Conservation (phyloP, 345 rosid species). For the Rubroshorea leprosula region DNA sequence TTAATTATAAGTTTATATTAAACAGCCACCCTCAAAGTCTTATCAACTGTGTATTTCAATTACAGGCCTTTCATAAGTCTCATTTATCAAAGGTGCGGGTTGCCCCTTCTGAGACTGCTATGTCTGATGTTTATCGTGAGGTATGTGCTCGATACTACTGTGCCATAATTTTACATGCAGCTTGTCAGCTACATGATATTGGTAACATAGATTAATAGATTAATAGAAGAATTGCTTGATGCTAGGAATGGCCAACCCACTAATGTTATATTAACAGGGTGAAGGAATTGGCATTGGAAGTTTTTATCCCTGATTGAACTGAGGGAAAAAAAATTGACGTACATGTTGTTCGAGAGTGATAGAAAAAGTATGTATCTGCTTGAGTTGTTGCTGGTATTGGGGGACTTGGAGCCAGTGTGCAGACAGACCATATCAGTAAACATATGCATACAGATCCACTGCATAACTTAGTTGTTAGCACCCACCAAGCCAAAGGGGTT, state of each 20-base stretch:
- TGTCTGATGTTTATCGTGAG: slow-evolving; percentile 96
- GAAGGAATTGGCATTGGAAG: neutral
- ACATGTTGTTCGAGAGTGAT: neutral
- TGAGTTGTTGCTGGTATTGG: neutral
- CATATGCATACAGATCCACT: too few relatives aligned
- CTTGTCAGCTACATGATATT: neutral
- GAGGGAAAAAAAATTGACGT: neutral
- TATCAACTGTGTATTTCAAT: slow-evolving; percentile 12
- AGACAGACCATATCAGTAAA: too few relatives aligned
- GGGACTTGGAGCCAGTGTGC: neutral
- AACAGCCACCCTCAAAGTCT: too few relatives aligned
- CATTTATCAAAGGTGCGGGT: slow-evolving; percentile 79
- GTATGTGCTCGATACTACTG: slow-evolving; percentile 26
- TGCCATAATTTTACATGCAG: neutral
- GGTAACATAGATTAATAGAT: neutral
- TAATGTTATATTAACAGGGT: too few relatives aligned
- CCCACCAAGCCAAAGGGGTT: too few relatives aligned
- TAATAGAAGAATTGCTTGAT: neutral
- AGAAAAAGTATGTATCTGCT: too few relatives aligned
- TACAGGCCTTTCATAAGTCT: slow-evolving; percentile 92
- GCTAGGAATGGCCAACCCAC: neutral
- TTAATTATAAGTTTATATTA: too few relatives aligned
- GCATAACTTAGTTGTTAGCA: too few relatives aligned
- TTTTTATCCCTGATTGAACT: neutral
- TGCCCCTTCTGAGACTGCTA: slow-evolving; percentile 97